Evolutionary conservation across 2,329 filamentous ascomycete species (phyloP), one percentile per base, ranked within the genome.

Genomic region (Microsporum ferrugineum): DNA sequence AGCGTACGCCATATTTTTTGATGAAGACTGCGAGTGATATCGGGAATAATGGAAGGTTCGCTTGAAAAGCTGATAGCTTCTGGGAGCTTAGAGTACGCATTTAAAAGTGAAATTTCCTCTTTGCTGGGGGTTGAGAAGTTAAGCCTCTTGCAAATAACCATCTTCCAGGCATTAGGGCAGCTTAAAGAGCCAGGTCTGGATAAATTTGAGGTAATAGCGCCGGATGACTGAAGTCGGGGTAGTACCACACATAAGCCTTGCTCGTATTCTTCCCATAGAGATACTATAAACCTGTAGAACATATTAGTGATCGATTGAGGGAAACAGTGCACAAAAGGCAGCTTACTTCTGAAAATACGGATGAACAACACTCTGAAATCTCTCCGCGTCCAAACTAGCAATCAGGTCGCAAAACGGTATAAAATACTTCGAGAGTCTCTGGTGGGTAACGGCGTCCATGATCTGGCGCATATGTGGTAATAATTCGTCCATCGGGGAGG

Each of bases 341-440:
- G 61, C 67, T 71, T 75, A 89, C 82, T 84, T 89, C 72, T 95
- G 89, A 66, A 97, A 91, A 61, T 88, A 85, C 41, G 84, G 86
- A 5, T 91, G 79, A 36, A 95, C 81, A n/a, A 96, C 78, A 65
- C 84, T 86, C 60, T 85, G 82, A 70, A 97, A 99, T 43, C 88
- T 82, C 59, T 86, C 82, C 1, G 81, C 71, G 53, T 91, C 86
- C 39, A 95, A 78, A 60, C 89, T 82, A 0, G 89, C 86, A 66
- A 94, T 86, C 59, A 89, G 86, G 12, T 87, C 86, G 73, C 90
- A 96, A 72, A 97, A 96, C 0, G 85, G 82, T 49, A 97, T 81
- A 71, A 96, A 97, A 77, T 86, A 87, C 58, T 75, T 75, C 68
- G 86, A 83, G 68, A 91, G 80, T 0, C 81, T 80, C 51, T 87